Conservation (phyloP, 2,329 filamentous ascomycete genomes). For the Penicillium italicum region DNA sequence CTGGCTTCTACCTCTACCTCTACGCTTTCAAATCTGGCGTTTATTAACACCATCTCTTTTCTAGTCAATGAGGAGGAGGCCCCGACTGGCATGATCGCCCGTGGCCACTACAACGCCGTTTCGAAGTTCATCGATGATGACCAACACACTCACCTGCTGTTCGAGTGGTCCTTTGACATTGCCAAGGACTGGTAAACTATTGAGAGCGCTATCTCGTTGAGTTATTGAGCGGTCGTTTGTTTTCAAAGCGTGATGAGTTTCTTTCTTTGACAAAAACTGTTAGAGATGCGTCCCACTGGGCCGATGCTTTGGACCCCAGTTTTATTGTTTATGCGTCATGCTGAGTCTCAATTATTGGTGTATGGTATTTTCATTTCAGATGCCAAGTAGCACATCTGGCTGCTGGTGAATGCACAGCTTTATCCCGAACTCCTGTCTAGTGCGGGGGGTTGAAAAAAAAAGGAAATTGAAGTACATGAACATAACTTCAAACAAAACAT, state of each 20-base stretch:
- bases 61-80: slow-evolving; percentile 87
- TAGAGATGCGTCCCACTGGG: slow-evolving; percentile 22
- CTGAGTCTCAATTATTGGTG: slow-evolving; percentile 9
- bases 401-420: slow-evolving; percentile 27
- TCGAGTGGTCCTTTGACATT: slow-evolving; percentile 96
- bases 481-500: slow-evolving; percentile 6
- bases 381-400: slow-evolving; percentile 14
- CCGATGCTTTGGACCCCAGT: slow-evolving; percentile 10
- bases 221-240: slow-evolving; percentile 23
- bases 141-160: slow-evolving; percentile 81
- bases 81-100: slow-evolving; percentile 81
- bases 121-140: slow-evolving; percentile 96
- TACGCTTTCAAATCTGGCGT: neutral
- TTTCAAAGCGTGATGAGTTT: slow-evolving; percentile 31
- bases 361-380: slow-evolving; percentile 8
- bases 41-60: neutral
- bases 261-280: slow-evolving; percentile 28
- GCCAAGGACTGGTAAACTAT: slow-evolving; percentile 76
- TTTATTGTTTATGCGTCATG: slow-evolving; percentile 13
- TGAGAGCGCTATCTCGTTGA: slow-evolving; percentile 16
- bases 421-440: slow-evolving; percentile 30
- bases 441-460: slow-evolving; percentile 10
- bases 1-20: neutral
- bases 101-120: slow-evolving; percentile 83
- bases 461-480: slow-evolving; percentile 9